Conservation (phyloP, 2,329 filamentous ascomycete genomes). For the Ilyonectria mors-panacis region DNA sequence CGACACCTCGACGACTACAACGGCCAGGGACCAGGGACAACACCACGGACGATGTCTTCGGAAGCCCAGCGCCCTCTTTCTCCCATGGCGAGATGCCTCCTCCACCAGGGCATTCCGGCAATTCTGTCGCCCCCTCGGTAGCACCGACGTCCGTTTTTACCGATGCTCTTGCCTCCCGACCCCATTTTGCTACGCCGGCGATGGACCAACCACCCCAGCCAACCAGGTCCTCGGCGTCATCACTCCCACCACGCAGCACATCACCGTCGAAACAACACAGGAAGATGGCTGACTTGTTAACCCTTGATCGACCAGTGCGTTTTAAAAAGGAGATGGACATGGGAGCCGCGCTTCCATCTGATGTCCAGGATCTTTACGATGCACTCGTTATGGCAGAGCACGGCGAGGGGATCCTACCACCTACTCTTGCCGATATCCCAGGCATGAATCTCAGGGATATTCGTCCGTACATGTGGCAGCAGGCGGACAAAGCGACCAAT, state of each 20-base stretch:
- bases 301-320: slow-evolving; percentile 5
- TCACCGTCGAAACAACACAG: slow-evolving; percentile 15
- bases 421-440: background rate
- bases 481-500: background rate
- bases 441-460: background rate
- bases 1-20: background rate
- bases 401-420: slow-evolving; percentile 13
- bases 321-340: slow-evolving; percentile 14
- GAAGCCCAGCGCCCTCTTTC: background rate
- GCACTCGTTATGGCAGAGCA: slow-evolving; percentile 6
- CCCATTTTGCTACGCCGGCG: background rate
- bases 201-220: background rate
- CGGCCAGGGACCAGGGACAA: background rate
- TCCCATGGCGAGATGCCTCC: background rate
- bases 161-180: background rate
- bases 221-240: background rate
- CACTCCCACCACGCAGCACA: background rate
- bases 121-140: background rate
- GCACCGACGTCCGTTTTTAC: background rate
- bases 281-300: slow-evolving; percentile 9
- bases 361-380: slow-evolving; percentile 20
- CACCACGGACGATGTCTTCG: background rate
- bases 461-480: slow-evolving; percentile 20
- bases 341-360: slow-evolving; percentile 8
- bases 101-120: background rate